phyloP scores from a whole-genome alignment of 2,329 filamentous ascomycete species.

The Penicillium fuscoglaucum region DNA sequence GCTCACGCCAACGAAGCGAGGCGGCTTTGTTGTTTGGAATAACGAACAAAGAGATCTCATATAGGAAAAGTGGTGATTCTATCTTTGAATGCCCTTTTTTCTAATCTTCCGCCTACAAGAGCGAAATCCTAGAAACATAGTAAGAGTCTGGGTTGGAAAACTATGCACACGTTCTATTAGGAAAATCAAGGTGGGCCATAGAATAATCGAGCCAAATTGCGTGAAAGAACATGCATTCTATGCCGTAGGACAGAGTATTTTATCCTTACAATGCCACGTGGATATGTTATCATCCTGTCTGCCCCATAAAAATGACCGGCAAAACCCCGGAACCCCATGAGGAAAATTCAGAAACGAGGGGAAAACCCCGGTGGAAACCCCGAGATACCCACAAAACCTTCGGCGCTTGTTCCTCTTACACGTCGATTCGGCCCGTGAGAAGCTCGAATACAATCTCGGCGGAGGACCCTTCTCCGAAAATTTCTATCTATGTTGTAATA shows the following conservation, averaged over 20 bases:
- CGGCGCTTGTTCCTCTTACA: not conserved
- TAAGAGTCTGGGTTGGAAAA: too few relatives aligned
- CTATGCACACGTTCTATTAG: too few relatives aligned
- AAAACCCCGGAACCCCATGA: not conserved
- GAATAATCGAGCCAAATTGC: too few relatives aligned
- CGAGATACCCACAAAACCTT: not conserved
- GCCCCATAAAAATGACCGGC: not conserved
- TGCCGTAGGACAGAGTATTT: too few relatives aligned
- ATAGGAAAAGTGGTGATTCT: too few relatives aligned
- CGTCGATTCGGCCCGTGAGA: not conserved
- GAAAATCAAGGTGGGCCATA: not conserved
- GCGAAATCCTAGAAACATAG: not conserved
- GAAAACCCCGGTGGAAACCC: not conserved
- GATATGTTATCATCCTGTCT: too few relatives aligned
- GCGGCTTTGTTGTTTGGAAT: not conserved
- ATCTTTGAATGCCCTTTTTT: not conserved
- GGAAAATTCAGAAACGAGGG: not conserved
- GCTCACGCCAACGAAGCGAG: too few relatives aligned
- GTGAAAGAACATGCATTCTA: not conserved
- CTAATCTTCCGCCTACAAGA: not conserved
- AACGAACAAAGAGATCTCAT: not conserved
- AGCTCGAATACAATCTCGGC: not conserved
- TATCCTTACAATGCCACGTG: not conserved
- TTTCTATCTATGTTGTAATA: too few relatives aligned
- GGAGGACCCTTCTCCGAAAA: constrained; percentile 1